Conservation (phyloP, 108 stramenopile species). For the Cyclotella sp. region DNA sequence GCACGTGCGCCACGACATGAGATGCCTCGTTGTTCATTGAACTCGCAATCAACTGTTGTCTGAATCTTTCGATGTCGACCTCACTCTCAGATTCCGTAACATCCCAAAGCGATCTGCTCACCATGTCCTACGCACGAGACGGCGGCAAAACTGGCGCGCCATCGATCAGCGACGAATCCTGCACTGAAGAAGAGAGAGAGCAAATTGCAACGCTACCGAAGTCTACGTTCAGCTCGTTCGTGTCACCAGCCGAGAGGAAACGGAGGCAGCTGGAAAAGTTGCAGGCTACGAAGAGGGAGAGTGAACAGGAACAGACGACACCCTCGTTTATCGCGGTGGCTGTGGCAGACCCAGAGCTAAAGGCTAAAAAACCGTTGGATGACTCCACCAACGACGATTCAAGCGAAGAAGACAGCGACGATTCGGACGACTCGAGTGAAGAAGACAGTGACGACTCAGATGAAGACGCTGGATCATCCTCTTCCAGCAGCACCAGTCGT, state of each 20-base stretch:
- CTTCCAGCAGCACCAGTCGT: neutral
- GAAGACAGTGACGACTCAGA: conserved; percentile 7
- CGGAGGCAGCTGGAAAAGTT: conserved; percentile 12
- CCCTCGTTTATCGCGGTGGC: neutral
- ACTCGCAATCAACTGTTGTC: too few relatives aligned
- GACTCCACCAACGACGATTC: neutral
- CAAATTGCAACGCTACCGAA: conserved; percentile 15
- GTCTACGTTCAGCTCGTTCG: conserved; percentile 18
- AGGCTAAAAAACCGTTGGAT: neutral
- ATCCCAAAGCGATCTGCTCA: conserved; percentile 17
- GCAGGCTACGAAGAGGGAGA: neutral
- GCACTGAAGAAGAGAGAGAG: conserved; percentile 10
- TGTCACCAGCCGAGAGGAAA: conserved; percentile 35
- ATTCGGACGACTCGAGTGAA: neutral
- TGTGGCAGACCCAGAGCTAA: neutral
- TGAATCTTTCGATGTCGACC: neutral
- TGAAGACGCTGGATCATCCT: conserved; percentile 7
- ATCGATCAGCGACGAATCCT: neutral
- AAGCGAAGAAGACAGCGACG: neutral
- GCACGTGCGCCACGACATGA: too few relatives aligned
- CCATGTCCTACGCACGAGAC: conserved; percentile 18
- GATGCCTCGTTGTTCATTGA: too few relatives aligned
- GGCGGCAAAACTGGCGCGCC: neutral
- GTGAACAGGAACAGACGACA: neutral
- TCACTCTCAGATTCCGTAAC: conserved; percentile 13